Conservation (phyloP, 106 monocot genomes). For the Acanthochlamys bracteata region DNA sequence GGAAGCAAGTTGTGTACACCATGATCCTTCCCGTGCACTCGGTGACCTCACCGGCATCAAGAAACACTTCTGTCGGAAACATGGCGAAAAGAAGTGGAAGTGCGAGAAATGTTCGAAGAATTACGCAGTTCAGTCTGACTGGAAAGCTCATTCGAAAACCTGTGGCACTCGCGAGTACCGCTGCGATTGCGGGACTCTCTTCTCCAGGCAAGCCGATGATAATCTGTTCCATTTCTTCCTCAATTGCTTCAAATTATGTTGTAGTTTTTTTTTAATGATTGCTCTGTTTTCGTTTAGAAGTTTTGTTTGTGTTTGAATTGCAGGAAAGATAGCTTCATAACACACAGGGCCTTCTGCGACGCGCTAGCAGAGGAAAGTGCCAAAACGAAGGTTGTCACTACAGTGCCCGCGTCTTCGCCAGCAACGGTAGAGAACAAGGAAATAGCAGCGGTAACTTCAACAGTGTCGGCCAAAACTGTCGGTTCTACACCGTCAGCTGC, state of each 20-base stretch:
- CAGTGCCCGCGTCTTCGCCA: neutral
- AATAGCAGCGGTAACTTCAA: neutral
- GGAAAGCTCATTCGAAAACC: constrained; percentile 37
- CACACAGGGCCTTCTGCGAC: constrained; percentile 40
- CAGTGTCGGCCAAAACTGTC: neutral
- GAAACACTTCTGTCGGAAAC: constrained; percentile 38
- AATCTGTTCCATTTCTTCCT: too few relatives aligned
- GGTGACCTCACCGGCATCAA: constrained; percentile 46
- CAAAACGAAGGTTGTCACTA: constrained; percentile 1
- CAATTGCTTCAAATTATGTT: too few relatives aligned
- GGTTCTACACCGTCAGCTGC: neutral
- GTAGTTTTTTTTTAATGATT: neutral
- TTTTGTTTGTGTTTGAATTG: neutral
- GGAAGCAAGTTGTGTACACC: constrained; percentile 56
- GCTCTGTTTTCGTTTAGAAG: too few relatives aligned
- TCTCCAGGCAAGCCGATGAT: constrained; percentile 13
- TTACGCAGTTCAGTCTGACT: constrained; percentile 40
- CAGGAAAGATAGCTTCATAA: constrained; percentile 42
- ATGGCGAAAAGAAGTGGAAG: constrained; percentile 45
- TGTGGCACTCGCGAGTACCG: constrained; percentile 36
- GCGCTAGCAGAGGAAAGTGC: constrained; percentile 37
- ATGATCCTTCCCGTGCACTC: constrained; percentile 48
- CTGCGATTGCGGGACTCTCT: constrained; percentile 35
- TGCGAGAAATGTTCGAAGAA: constrained; percentile 48
- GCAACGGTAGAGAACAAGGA: neutral